Percentiles rank a stretch among this genome's conserved stretches.
Conservation (phyloP, 495 filamentous ascomycete genomes). For the Penicillium maclennaniae region DNA sequence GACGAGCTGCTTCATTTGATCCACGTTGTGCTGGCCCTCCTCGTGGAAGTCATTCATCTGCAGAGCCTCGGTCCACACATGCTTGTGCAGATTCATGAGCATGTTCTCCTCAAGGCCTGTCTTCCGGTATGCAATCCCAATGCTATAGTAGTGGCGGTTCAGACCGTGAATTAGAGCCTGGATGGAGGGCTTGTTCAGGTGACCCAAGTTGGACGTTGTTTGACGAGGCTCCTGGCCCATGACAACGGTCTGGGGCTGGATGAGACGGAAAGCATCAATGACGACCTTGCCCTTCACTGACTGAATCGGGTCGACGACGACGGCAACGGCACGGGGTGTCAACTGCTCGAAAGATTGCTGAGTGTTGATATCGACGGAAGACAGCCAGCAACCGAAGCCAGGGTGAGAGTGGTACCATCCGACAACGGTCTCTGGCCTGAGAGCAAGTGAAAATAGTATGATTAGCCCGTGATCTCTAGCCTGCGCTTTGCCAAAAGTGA, state of each 20-base stretch:
- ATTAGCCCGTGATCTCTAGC: not conserved
- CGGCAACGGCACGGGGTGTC: slow-evolving; percentile 90
- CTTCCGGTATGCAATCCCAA: slow-evolving; percentile 96
- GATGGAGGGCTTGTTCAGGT: slow-evolving; percentile 97
- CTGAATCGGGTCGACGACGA: slow-evolving; percentile 97
- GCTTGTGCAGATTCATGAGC: slow-evolving; percentile 99
- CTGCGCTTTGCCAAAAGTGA: not conserved
- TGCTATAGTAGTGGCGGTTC: slow-evolving; percentile 98
- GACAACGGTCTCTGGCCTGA: slow-evolving; percentile 90
- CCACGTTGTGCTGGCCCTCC: slow-evolving; percentile 78
- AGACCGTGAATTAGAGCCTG: slow-evolving; percentile 98
- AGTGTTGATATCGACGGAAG: slow-evolving; percentile 98
- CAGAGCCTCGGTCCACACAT: slow-evolving; percentile 96
- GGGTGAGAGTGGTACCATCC: slow-evolving; percentile 99
- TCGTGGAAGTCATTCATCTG: slow-evolving; percentile 94
- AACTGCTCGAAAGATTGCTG: slow-evolving; percentile 99
- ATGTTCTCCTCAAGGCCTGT: slow-evolving; percentile 98
- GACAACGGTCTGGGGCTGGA: slow-evolving; percentile 98
- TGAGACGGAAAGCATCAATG: slow-evolving; percentile 97
- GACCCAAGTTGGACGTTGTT: slow-evolving; percentile 94
- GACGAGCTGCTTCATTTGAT: slow-evolving; percentile 82
- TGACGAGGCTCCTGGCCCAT: slow-evolving; percentile 98
- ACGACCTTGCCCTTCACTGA: slow-evolving; percentile 99
- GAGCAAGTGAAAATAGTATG: not conserved
- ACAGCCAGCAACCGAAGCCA: slow-evolving; percentile 98